Evolutionary conservation across 768 basidiomycete species (phyloP).

Genomic region (Cantharellus cinnabarinus): DNA sequence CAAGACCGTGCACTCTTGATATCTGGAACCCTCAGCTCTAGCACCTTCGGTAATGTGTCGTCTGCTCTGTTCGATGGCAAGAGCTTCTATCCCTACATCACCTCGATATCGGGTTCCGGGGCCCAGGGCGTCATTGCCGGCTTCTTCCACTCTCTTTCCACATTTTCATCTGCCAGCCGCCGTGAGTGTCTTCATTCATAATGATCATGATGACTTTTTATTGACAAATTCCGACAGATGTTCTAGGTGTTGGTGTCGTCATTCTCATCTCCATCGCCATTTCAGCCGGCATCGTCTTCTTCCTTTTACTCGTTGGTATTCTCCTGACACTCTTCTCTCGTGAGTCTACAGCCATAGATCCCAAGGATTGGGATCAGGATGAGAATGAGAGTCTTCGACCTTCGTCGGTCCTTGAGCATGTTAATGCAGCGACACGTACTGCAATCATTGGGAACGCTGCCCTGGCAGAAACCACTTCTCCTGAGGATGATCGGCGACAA

Average conservation of each 20-base stretch:
- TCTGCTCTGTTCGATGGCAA: constrained; percentile 77
- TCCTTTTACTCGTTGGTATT: constrained; percentile 66
- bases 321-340: constrained; percentile 77
- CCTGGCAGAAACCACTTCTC: constrained; percentile 24
- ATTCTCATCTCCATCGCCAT: constrained; percentile 97
- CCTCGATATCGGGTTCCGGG: constrained; percentile 44
- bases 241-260: constrained; percentile 80
- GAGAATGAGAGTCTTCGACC: constrained; percentile 67
- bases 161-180: constrained; percentile 51
- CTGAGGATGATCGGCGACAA: constrained; percentile 5
- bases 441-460: constrained; percentile 47
- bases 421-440: constrained; percentile 72
- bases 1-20: constrained; percentile 78
- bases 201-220: constrained; percentile 1
- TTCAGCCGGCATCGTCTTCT: constrained; percentile 79
- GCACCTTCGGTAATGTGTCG: constrained; percentile 58
- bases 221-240: constrained; percentile 27
- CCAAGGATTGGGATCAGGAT: constrained; percentile 35
- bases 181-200: constrained; percentile 27
- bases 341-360: constrained; percentile 37
- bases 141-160: constrained; percentile 64
- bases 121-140: constrained; percentile 48
- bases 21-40: constrained; percentile 53
- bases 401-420: constrained; percentile 73
- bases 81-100: constrained; percentile 61